Evolutionary conservation across 805 yeast species (phyloP), one percentile per base, ranked within the genome.

Genomic region (Candida sphagnicola): DNA sequence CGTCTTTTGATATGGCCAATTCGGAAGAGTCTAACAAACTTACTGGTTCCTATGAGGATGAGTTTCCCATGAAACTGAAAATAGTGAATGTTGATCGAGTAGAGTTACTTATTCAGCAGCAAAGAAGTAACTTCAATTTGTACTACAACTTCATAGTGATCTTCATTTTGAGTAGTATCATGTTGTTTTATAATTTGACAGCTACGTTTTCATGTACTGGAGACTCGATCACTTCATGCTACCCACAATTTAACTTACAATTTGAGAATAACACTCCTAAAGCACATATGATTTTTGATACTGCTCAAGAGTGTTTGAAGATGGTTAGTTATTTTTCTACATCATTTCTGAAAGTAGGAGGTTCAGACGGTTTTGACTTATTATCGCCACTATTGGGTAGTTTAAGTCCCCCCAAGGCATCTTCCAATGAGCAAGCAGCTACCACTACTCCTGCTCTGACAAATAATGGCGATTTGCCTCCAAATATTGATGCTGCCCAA

Each of bases 291-390:
- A 8, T 50, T 57, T 48, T 57, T 8, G 53, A 68, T 0, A 65
- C 47, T 18, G 46, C 72, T 5, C 55, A 62, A 35, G 76, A 72
- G 39, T 70, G 70, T 10, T 51, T 73, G 34, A 67, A 65, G 40
- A 59, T 72, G 37, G 45, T 74, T 19, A 67, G 77, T 4, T 69
- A 66, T 43, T 56, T 71, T 35, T 74, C 75, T 3, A 63, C 66
- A 25, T 77, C 74, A 44, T 59, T 74, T 29, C 19, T 29, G 19
- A 29, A n/a, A 5, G 10, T 18, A 6, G 25, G 13, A 5, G 23
- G 16, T 31, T 31, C 34, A 13, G 11, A 31, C 13, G 14, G 13
- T 8, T 18, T 28, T 5, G 28, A 23, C n/a, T n/a, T 33, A 13
- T 13, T 33, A 14, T 16, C 18, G n/a, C 24, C 35, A 16, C 16